Conservation (phyloP, 768 basidiomycete genomes). For the Tephrocybe rancida region DNA sequence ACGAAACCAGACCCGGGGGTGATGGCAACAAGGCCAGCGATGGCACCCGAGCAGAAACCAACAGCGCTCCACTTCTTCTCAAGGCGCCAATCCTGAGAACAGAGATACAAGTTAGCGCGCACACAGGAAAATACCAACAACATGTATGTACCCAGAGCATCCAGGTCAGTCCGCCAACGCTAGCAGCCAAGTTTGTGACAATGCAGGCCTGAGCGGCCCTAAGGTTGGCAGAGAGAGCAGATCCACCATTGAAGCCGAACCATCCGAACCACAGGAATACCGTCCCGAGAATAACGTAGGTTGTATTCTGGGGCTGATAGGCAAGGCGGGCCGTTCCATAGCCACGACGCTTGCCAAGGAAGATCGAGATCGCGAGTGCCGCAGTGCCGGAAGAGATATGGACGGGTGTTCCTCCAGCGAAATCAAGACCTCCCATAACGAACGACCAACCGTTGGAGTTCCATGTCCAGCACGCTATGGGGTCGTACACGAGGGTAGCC, state of each 20-base stretch:
- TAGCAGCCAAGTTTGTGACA: slow-evolving; percentile 90
- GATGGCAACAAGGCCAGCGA: slow-evolving; percentile 87
- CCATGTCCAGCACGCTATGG: slow-evolving; percentile 98
- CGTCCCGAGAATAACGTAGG: slow-evolving; percentile 92
- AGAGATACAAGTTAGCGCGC: not conserved
- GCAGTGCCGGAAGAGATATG: slow-evolving; percentile 95
- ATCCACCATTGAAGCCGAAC: slow-evolving; percentile 96
- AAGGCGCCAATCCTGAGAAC: slow-evolving; percentile 78
- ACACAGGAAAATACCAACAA: not conserved
- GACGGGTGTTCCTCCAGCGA: slow-evolving; percentile 95
- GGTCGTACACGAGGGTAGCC: slow-evolving; percentile 90
- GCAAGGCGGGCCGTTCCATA: slow-evolving; percentile 90
- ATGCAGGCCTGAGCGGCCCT: slow-evolving; percentile 89
- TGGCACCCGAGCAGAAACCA: slow-evolving; percentile 96
- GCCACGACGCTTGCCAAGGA: slow-evolving; percentile 88
- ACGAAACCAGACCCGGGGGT: slow-evolving; percentile 83
- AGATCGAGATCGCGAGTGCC: slow-evolving; percentile 88
- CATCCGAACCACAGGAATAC: slow-evolving; percentile 94
- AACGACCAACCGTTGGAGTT: slow-evolving; percentile 78
- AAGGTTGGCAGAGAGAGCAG: slow-evolving; percentile 85
- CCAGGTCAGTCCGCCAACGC: slow-evolving; percentile 85
- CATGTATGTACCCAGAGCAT: slow-evolving; percentile 67
- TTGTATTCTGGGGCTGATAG: slow-evolving; percentile 93
- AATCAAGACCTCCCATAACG: slow-evolving; percentile 82
- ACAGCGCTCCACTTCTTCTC: slow-evolving; percentile 93